Conservation (phyloP, 257 asterid genomes). For the Gardenia jasminoides region DNA sequence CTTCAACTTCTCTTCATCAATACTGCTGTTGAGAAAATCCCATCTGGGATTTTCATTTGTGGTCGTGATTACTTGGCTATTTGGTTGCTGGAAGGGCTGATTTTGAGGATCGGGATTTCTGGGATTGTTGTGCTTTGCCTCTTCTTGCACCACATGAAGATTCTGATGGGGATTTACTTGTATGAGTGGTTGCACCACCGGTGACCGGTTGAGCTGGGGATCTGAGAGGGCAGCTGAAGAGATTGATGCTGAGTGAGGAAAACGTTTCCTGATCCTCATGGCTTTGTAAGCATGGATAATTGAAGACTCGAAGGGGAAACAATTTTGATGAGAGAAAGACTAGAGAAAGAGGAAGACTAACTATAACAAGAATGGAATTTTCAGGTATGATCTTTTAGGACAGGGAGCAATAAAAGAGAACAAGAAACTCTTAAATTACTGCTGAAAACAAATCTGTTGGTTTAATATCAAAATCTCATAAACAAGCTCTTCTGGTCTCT, state of each 20-base stretch:
- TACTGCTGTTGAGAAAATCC: slow-evolving; percentile 25
- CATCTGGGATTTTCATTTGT: slow-evolving; percentile 23
- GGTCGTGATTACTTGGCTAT: slow-evolving; percentile 25
- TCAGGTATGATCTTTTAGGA: slow-evolving; percentile 7
- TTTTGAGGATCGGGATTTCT: slow-evolving; percentile 28
- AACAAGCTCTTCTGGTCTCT: neutral
- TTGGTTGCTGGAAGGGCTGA: slow-evolving; percentile 23
- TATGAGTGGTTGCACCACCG: slow-evolving; percentile 35
- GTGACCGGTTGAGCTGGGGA: slow-evolving; percentile 53
- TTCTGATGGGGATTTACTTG: neutral
- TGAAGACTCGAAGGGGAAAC: neutral
- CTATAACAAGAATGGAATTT: neutral
- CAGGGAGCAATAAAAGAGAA: slow-evolving; percentile 22
- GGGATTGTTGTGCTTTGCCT: slow-evolving; percentile 12
- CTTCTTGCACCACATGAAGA: slow-evolving; percentile 15
- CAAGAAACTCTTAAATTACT: slow-evolving; percentile 10
- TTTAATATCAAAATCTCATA: neutral
- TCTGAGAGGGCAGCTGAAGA: slow-evolving; percentile 38
- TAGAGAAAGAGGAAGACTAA: neutral
- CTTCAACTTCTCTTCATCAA: slow-evolving; percentile 19
- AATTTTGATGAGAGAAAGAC: neutral
- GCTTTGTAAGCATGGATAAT: neutral
- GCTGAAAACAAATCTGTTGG: neutral
- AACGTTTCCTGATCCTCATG: slow-evolving; percentile 79
- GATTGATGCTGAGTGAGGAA: slow-evolving; percentile 25